These are phyloP conservation scores for Bidens hawaiensis DNA, from an alignment of 140 eudicot genomes.

Conservation along the genomic window DNA sequence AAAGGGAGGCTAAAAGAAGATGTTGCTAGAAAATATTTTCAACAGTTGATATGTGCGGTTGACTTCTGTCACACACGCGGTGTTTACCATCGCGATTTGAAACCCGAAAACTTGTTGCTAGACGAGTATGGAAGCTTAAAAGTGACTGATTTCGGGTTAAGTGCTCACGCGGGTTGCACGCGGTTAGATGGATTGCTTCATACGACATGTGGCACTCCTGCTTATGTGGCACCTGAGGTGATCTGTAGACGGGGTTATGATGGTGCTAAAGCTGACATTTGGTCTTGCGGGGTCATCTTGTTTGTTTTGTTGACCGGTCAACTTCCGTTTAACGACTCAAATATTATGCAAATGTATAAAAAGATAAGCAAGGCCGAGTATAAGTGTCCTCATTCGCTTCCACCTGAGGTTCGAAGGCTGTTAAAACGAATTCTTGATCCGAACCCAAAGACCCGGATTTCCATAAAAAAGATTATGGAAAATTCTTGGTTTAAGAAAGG, in stretches of 20 bases:
- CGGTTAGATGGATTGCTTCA: conserved; percentile 61
- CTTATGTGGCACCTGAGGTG: conserved; percentile 82
- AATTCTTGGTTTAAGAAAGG: conserved; percentile 62
- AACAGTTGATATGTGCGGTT: conserved; percentile 55
- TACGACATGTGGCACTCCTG: conserved; percentile 81
- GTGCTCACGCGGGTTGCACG: conserved; percentile 46
- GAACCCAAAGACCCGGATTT: conserved; percentile 54
- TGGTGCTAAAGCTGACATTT: conserved; percentile 75
- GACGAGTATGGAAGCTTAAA: conserved; percentile 55
- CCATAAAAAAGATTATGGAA: conserved; percentile 59
- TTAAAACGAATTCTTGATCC: conserved; percentile 67
- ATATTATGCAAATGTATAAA: conserved; percentile 59
- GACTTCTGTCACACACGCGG: conserved; percentile 62
- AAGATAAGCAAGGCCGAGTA: conserved; percentile 61
- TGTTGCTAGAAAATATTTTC: conserved; percentile 57
- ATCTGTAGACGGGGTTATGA: conserved; percentile 65
- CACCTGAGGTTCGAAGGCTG: conserved; percentile 51
- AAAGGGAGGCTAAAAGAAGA: conserved; percentile 67
- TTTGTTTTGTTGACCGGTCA: conserved; percentile 59
- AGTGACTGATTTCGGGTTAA: conserved; percentile 74
- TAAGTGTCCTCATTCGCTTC: conserved; percentile 61
- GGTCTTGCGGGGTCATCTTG: conserved; percentile 82
- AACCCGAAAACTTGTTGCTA: conserved; percentile 56
- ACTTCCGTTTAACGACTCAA: conserved; percentile 65
- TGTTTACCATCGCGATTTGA: conserved; percentile 72